A percentile compares a stretch with the other conserved stretches of the same genome.
Conservation (phyloP, 2,329 filamentous ascomycete species). For the Cryphonectria radicalis region DNA sequence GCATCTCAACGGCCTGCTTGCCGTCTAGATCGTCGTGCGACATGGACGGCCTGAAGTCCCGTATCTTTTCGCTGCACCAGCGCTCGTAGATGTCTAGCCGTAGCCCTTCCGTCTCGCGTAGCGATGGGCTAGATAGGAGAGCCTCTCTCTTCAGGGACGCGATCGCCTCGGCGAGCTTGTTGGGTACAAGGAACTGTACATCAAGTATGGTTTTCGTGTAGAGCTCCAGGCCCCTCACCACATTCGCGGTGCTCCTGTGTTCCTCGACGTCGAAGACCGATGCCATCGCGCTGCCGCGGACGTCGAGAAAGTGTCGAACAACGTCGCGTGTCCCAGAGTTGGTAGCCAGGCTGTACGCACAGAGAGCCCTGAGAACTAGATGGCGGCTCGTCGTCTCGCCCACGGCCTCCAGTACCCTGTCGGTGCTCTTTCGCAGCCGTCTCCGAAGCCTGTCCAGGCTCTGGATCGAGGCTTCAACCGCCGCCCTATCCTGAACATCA, state of each 20-base stretch:
- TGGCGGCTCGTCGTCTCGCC: conserved; percentile 54
- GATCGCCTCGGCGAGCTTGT: conserved; percentile 71
- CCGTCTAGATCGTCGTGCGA: conserved; percentile 76
- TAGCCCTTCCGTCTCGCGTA: conserved; percentile 70
- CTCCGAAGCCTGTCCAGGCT: conserved; percentile 65
- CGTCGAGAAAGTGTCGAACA: conserved; percentile 75
- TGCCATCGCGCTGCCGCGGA: conserved; percentile 71
- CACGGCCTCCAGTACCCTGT: conserved; percentile 69
- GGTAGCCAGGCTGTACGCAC: conserved; percentile 80
- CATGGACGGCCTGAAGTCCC: conserved; percentile 85
- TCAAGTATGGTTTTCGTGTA: conserved; percentile 79
- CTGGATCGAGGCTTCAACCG: conserved; percentile 65
- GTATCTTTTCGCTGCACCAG: conserved; percentile 84
- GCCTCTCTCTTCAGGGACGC: conserved; percentile 69
- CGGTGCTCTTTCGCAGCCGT: conserved; percentile 68
- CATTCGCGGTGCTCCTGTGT: conserved; percentile 48
- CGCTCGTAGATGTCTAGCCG: conserved; percentile 76
- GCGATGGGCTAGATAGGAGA: conserved; percentile 71
- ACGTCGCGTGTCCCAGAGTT: conserved; percentile 81
- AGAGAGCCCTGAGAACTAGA: conserved; percentile 73
- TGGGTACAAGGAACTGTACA: conserved; percentile 76
- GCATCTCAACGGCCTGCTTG: conserved; percentile 61
- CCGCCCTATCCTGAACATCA: conserved; percentile 41
- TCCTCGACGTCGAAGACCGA: conserved; percentile 59
- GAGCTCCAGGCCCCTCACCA: conserved; percentile 69